Evolutionary conservation across 177 flowering plant species (phyloP).

Genomic region (Vitis hybrid): DNA sequence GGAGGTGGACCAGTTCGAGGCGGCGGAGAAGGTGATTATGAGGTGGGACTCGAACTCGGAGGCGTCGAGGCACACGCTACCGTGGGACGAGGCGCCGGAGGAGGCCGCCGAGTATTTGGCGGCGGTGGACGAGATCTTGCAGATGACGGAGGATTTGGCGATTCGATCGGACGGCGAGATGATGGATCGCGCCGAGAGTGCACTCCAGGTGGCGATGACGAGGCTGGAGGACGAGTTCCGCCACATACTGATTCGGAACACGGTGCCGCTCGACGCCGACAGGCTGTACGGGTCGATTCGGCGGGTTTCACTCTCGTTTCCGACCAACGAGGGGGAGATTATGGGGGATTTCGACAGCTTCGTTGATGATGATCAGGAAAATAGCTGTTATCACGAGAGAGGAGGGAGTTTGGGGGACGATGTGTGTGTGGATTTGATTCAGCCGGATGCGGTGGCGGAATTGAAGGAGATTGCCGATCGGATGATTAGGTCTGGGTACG

Average conservation of each 20-base stretch:
- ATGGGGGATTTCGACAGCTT: constrained; percentile 42
- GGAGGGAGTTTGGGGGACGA: constrained; percentile 57
- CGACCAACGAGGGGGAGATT: constrained; percentile 36
- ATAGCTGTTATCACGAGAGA: constrained; percentile 39
- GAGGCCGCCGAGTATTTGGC: constrained; percentile 50
- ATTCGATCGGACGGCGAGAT: constrained; percentile 26
- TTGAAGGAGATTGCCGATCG: constrained; percentile 60
- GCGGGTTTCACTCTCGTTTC: constrained; percentile 44
- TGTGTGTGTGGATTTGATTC: constrained; percentile 54
- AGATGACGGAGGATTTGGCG: constrained; percentile 35
- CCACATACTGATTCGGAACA: constrained; percentile 50
- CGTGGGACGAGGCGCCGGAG: constrained; percentile 56
- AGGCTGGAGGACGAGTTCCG: constrained; percentile 85
- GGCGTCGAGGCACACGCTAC: constrained; percentile 16
- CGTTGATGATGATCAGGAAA: constrained; percentile 33
- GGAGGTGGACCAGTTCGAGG: constrained; percentile 35
- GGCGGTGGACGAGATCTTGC: constrained; percentile 66
- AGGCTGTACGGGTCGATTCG: constrained; percentile 51
- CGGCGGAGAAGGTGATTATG: constrained; percentile 59
- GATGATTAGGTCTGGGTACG: constrained; percentile 73
- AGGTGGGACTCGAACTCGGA: constrained; percentile 41
- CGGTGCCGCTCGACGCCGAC: constrained; percentile 39
- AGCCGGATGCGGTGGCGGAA: constrained; percentile 44
- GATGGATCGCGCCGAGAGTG: constrained; percentile 69
- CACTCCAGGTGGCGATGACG: constrained; percentile 80